phyloP scores from a whole-genome alignment of 2,329 filamentous ascomycete species.

The Aureobasidium leucospermi region DNA sequence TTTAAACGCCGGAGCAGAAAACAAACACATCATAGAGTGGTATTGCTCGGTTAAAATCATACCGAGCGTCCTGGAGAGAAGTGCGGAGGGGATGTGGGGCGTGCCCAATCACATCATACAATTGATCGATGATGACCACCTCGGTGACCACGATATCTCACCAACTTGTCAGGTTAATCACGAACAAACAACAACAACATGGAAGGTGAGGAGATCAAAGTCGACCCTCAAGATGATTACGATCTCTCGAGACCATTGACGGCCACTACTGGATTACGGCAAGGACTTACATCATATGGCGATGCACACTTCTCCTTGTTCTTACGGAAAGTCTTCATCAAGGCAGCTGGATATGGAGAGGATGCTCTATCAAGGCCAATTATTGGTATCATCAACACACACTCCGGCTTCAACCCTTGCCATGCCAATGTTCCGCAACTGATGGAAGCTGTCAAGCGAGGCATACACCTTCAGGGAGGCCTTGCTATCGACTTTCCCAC shows the following conservation, averaged over 20 bases:
- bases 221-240: constrained; percentile 40
- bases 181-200: background rate
- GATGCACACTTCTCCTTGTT: constrained; percentile 70
- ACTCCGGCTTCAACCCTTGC: constrained; percentile 66
- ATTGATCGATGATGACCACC: background rate
- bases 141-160: background rate
- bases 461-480: constrained; percentile 59
- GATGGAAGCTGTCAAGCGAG: constrained; percentile 62
- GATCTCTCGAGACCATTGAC: constrained; percentile 49
- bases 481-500: constrained; percentile 67
- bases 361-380: constrained; percentile 64
- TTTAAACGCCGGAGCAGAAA: background rate
- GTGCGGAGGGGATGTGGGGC: constrained; percentile 6
- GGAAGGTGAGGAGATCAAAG: background rate
- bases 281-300: constrained; percentile 61
- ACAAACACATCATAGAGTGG: background rate
- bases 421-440: constrained; percentile 66
- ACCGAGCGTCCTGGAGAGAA: background rate
- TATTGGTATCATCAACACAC: constrained; percentile 68
- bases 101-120: background rate
- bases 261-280: constrained; percentile 49
- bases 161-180: background rate
- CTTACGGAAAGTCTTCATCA: constrained; percentile 69
- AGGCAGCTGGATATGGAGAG: constrained; percentile 66
- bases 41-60: background rate